These are phyloP conservation scores for Fusarium illudens DNA, from an alignment of 2,329 filamentous ascomycete genomes.

Conservation along the genomic window DNA sequence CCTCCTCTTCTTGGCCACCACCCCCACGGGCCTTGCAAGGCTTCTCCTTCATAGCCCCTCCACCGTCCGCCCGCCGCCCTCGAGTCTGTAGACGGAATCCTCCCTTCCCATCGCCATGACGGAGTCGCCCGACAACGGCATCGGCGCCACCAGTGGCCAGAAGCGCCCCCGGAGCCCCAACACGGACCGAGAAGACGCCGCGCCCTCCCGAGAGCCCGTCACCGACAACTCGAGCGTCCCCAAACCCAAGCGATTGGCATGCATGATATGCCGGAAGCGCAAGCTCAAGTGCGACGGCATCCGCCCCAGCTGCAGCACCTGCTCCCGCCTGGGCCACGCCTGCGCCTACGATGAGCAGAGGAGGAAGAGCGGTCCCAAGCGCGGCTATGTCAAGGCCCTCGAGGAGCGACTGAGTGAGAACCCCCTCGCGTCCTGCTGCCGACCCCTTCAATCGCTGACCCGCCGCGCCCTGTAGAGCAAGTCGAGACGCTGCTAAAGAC, in stretches of 20 bases:
- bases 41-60: constrained; percentile 12
- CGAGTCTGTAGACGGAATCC: background rate
- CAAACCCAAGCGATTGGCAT: constrained; percentile 92
- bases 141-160: constrained; percentile 46
- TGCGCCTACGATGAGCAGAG: constrained; percentile 93
- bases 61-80: constrained; percentile 1
- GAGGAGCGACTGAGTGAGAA: constrained; percentile 88
- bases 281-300: constrained; percentile 91
- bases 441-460: constrained; percentile 30
- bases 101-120: constrained; percentile 41
- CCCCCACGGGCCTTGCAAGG: constrained; percentile 28
- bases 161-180: constrained; percentile 42
- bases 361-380: constrained; percentile 93
- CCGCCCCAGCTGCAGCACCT: constrained; percentile 87
- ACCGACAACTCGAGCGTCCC: constrained; percentile 68
- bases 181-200: constrained; percentile 46
- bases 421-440: background rate
- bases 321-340: constrained; percentile 82
- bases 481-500: constrained; percentile 90
- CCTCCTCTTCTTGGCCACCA: background rate
- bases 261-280: constrained; percentile 90
- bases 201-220: constrained; percentile 51
- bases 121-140: constrained; percentile 50
- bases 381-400: constrained; percentile 92
- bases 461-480: constrained; percentile 69